Conservation (phyloP, 768 basidiomycete genomes). For the Macrocybe gigantea region DNA sequence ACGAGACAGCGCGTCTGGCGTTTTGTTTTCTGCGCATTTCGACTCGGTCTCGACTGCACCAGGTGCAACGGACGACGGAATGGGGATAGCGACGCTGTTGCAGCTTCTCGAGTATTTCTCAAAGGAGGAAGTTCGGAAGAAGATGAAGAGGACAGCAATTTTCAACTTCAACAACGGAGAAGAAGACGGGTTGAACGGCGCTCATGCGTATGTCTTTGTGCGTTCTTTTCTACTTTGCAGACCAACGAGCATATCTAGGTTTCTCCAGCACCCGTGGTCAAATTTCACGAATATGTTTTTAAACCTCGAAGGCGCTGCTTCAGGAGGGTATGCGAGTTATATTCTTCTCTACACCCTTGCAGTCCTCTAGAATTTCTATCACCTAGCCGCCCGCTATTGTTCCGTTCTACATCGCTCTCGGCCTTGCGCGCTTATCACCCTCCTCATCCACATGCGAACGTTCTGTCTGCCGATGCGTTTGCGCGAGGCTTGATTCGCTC, state of each 20-base stretch:
- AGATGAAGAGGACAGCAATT: constrained; percentile 46
- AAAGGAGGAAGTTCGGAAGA: background rate
- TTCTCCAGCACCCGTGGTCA: constrained; percentile 73
- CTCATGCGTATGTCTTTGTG: constrained; percentile 42
- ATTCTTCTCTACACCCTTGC: background rate
- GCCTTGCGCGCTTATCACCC: constrained; percentile 55
- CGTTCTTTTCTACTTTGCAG: background rate
- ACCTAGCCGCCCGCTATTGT: constrained; percentile 65
- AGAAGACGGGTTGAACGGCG: constrained; percentile 72
- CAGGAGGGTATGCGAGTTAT: constrained; percentile 54
- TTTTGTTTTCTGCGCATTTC: constrained; percentile 74
- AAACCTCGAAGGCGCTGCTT: constrained; percentile 78
- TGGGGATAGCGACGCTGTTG: constrained; percentile 12
- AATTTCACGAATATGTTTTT: constrained; percentile 61
- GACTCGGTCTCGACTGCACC: constrained; percentile 72
- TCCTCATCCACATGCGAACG: constrained; percentile 68
- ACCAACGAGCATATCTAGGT: constrained; percentile 31
- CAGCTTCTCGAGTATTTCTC: constrained; percentile 48
- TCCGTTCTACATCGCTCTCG: constrained; percentile 60
- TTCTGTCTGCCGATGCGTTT: constrained; percentile 67
- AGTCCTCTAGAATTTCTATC: constrained; percentile 1
- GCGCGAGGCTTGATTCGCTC: constrained; percentile 59
- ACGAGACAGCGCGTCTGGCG: constrained; percentile 24
- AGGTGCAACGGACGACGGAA: constrained; percentile 63
- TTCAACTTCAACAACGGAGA: constrained; percentile 89